These are phyloP conservation scores for Trichoderma polysporum DNA, from an alignment of 2,329 filamentous ascomycete genomes.

Conservation along the genomic window DNA sequence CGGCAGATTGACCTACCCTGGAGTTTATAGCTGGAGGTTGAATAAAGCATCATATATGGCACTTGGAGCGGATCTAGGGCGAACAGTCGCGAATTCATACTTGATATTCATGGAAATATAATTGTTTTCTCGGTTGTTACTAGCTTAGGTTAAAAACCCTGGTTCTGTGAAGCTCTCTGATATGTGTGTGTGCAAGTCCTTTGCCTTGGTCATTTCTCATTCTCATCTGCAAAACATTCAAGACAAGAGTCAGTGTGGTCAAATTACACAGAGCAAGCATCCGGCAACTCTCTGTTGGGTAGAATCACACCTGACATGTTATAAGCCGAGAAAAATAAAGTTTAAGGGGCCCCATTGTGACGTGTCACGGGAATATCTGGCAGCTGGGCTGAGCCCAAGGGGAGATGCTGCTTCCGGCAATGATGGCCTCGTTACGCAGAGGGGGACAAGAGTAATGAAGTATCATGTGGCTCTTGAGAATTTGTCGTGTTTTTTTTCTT, in stretches of 20 bases:
- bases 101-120: too few species aligned
- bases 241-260: too few species aligned
- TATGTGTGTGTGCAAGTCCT: too few species aligned
- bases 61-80: background rate
- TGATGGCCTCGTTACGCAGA: background rate
- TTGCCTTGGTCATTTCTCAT: too few species aligned
- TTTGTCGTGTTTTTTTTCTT: background rate
- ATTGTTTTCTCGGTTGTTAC: too few species aligned
- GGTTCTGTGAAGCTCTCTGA: too few species aligned
- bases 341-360: background rate
- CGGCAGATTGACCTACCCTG: background rate
- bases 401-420: background rate
- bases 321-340: slow-evolving; percentile 3
- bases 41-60: background rate
- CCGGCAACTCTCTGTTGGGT: background rate
- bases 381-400: background rate
- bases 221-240: too few species aligned
- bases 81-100: background rate
- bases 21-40: background rate
- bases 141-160: too few species aligned
- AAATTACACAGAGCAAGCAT: background rate
- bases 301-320: too few species aligned
- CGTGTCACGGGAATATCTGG: slow-evolving; percentile 5
- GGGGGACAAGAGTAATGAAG: background rate
- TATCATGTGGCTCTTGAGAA: too few species aligned